Conservation (phyloP, 352 stramenopile species). For the Phytopythium chamaehyphon region DNA sequence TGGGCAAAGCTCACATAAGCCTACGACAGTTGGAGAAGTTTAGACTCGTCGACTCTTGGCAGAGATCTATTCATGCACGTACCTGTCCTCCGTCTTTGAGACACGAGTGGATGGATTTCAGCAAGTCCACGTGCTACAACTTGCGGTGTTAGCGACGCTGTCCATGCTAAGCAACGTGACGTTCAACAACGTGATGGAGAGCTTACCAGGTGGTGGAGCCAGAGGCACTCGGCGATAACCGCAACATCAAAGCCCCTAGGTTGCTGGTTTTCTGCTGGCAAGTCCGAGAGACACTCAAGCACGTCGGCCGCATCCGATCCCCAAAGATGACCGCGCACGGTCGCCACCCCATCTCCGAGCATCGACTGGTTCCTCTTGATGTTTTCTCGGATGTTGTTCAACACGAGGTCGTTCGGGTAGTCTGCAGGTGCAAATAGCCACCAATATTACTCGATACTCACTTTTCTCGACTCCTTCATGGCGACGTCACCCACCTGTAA, state of each 20-base stretch:
- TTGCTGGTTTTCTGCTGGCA: not conserved
- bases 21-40: conserved; percentile 6
- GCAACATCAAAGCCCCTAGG: conserved; percentile 30
- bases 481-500: conserved; percentile 24
- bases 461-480: not conserved
- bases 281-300: conserved; percentile 11
- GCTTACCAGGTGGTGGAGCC: conserved; percentile 40
- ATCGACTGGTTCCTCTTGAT: conserved; percentile 31
- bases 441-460: not conserved
- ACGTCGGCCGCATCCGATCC: conserved; percentile 19
- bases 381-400: conserved; percentile 42
- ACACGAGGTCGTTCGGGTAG: conserved; percentile 39
- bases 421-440: conserved; percentile 15
- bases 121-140: conserved; percentile 32
- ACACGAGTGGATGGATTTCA: conserved; percentile 37
- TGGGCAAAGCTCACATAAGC: conserved; percentile 49
- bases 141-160: not conserved
- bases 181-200: not conserved
- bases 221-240: conserved; percentile 48
- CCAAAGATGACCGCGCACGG: conserved; percentile 41
- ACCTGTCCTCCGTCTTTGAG: conserved; percentile 27
- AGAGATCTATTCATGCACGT: conserved; percentile 2
- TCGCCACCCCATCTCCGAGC: conserved; percentile 17
- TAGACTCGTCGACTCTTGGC: too few species aligned
- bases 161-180: too few species aligned